These are phyloP conservation scores for Cnidoscolus chayamansa DNA, from an alignment of 441 rosid genomes.

Conservation along the genomic window DNA sequence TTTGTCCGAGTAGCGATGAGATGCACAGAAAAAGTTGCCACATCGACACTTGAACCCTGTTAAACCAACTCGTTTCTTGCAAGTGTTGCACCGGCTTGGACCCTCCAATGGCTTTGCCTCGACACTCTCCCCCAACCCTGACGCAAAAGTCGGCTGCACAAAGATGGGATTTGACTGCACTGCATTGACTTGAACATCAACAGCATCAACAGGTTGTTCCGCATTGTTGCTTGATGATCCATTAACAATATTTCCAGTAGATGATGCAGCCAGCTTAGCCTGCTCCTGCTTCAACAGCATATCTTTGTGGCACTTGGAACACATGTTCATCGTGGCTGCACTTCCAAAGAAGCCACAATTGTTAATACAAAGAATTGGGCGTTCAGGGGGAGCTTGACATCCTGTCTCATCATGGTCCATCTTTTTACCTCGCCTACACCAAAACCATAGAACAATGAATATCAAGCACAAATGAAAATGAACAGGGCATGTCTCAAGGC, in stretches of 20 bases:
- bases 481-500: too few relatives aligned
- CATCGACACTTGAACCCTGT: constrained; percentile 71
- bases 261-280: constrained; percentile 45
- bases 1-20: constrained; percentile 76
- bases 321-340: constrained; percentile 64
- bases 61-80: constrained; percentile 61
- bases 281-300: constrained; percentile 48
- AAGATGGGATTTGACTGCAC: constrained; percentile 39
- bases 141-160: constrained; percentile 39
- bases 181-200: constrained; percentile 27
- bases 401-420: constrained; percentile 96
- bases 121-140: constrained; percentile 34
- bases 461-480: background rate
- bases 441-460: background rate
- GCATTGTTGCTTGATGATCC: constrained; percentile 35
- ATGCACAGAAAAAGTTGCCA: constrained; percentile 58
- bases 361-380: constrained; percentile 77
- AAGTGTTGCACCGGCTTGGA: constrained; percentile 48
- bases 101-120: constrained; percentile 46
- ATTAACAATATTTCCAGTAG: constrained; percentile 39
- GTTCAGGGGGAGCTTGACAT: constrained; percentile 91
- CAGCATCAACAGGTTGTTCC: constrained; percentile 25
- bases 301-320: constrained; percentile 60
- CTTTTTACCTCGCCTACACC: constrained; percentile 41
- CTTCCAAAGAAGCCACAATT: constrained; percentile 80